A percentile compares a stretch with the other conserved stretches of the same genome.
phyloP scores from a whole-genome alignment of 257 asterid genomes.

The Verbascum thapsus region DNA sequence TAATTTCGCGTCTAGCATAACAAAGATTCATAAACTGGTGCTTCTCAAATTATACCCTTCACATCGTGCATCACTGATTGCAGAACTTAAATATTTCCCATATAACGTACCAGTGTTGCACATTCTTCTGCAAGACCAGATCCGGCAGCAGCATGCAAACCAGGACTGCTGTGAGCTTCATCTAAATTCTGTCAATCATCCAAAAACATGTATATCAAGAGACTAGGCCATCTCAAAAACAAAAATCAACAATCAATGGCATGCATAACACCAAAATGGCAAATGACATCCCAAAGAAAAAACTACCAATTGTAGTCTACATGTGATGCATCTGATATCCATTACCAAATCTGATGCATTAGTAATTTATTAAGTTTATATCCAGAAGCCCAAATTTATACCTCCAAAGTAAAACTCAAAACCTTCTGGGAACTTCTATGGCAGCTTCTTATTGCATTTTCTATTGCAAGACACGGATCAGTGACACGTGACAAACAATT shows the following conservation, averaged over 20 bases:
- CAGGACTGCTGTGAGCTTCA: conserved; percentile 98
- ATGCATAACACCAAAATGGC: neutral
- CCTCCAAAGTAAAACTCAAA: neutral
- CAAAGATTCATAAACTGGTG: neutral
- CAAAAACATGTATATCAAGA: conserved; percentile 23
- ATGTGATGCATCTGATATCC: neutral
- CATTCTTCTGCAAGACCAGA: conserved; percentile 96
- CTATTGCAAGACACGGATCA: too few relatives aligned
- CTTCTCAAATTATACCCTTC: conserved; percentile 4
- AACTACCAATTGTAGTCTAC: neutral
- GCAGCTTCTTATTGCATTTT: too few relatives aligned
- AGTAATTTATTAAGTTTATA: neutral
- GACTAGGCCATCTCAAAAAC: conserved; percentile 18
- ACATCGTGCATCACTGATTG: neutral
- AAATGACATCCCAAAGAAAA: neutral
- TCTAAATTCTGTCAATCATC: conserved; percentile 70
- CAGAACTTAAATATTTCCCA: neutral
- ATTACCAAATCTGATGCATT: neutral
- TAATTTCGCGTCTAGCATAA: neutral
- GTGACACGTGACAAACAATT: too few relatives aligned
- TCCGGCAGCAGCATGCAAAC: conserved; percentile 98
- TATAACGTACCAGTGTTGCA: conserved; percentile 46
- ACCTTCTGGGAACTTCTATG: too few relatives aligned
- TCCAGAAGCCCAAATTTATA: neutral
- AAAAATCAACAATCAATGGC: conserved; percentile 8